Base-by-base conservation (phyloP, 345 rosid species). In the Clarkia xantiana region DNA sequence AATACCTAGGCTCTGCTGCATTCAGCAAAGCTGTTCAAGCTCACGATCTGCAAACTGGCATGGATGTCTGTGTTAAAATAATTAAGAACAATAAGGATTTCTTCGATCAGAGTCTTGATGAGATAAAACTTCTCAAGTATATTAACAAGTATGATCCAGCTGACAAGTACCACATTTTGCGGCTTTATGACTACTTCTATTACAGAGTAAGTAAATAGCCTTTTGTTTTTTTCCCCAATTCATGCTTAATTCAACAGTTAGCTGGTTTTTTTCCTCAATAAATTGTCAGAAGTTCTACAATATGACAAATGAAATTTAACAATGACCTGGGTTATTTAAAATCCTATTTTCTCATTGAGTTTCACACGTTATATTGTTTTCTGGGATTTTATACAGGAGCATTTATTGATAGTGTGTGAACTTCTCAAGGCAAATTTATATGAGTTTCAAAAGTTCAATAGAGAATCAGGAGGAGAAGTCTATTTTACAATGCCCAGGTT, bases 21-120 rank as follows among this genome's bases (percentile, higher is more conserved):
- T 93, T 91, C 62, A 93, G 99, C 62, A 87, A 93, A 70, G 96
- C 99, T 68, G 87, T 93, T 66, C 99, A 93, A 72, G 96, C 99
- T 18, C 99, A 93, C 73, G 99, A 93, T 61, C 77, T 93, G 53
- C 90, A 91, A 63, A 87, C 95, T 19, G 96, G 99, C 54, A 84
- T 93, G 86, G 99, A 93, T 42, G 99, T 93, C 40, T 93, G 99
- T 67, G 83, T 93, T 47, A 93, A 93, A 71, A 93, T 93, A 50
- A 84, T 93, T 61, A 93, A 93, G 71, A 93, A 87, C 80, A 93
- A 93, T 71, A 93, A 93, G 73, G 99, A 93, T 61, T 93, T 93
- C 64, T 93, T 93, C 62, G 96, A 93, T 70, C 99, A 93, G 74
- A 87, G 99, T 68, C 94, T 93, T 60, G 99, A 87, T 48, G 96